Evolutionary conservation across 1,284 basidiomycete genomes (phyloP).

Genomic region (Cryptococcus sp.): DNA sequence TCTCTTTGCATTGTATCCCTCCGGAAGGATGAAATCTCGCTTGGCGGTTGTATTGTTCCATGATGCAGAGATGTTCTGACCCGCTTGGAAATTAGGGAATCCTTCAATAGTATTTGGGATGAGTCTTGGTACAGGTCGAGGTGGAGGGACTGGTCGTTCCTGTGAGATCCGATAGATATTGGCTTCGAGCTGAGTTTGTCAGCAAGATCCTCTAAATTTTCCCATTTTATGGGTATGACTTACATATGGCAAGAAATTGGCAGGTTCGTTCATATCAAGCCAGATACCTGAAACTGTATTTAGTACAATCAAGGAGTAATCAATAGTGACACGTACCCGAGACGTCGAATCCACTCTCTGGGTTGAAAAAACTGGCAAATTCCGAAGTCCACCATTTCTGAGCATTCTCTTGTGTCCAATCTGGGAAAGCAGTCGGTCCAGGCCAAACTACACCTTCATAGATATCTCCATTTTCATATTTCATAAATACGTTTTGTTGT

Average conservation of each 20-base stretch:
- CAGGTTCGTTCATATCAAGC: slow-evolving; percentile 57
- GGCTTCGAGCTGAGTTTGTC: slow-evolving; percentile 15
- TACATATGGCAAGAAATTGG: slow-evolving; percentile 24
- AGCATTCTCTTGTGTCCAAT: slow-evolving; percentile 62
- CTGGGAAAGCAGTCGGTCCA: slow-evolving; percentile 60
- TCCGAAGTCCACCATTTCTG: slow-evolving; percentile 60
- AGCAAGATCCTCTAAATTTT: background rate
- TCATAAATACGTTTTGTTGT: slow-evolving; percentile 58
- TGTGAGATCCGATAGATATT: slow-evolving; percentile 20
- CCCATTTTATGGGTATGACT: background rate
- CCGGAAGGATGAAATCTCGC: background rate
- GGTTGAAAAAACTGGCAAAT: slow-evolving; percentile 58
- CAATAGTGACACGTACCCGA: no score
- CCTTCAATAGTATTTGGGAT: slow-evolving; percentile 11
- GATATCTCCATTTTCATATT: slow-evolving; percentile 57
- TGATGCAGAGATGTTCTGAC: slow-evolving; percentile 18
- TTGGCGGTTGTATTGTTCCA: background rate
- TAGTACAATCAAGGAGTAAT: no score
- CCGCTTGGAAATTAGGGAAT: slow-evolving; percentile 10
- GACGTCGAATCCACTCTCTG: slow-evolving; percentile 15
- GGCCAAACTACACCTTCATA: slow-evolving; percentile 67
- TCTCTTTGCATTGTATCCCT: background rate
- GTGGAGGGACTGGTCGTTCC: slow-evolving; percentile 15
- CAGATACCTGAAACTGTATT: slow-evolving; percentile 52
- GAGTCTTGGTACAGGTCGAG: slow-evolving; percentile 10